These are phyloP conservation scores for Grosmannia penicillata DNA, from an alignment of 2,329 filamentous ascomycete genomes.

Conservation along the genomic window DNA sequence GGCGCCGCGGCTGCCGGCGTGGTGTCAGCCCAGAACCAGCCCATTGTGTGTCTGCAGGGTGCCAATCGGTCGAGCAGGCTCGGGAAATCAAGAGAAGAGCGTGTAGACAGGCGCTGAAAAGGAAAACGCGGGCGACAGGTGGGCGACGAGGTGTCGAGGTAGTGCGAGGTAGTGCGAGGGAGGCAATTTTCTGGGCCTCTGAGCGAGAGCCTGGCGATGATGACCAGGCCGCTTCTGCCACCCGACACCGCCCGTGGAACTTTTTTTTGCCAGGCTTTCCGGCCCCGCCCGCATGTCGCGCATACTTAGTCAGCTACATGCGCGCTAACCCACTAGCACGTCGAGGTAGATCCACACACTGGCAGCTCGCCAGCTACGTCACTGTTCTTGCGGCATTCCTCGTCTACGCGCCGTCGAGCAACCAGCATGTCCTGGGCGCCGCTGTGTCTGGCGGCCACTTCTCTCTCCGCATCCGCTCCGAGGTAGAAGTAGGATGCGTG, in stretches of 20 bases:
- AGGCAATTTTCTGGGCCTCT: neutral
- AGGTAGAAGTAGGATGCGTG: neutral
- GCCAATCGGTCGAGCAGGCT: too few relatives aligned
- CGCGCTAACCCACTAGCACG: neutral
- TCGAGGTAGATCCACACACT: too few relatives aligned
- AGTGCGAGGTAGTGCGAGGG: too few relatives aligned
- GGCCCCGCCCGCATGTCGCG: constrained; percentile 2
- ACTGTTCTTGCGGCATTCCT: neutral
- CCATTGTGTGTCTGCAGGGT: constrained; percentile 33
- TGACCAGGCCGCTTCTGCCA: constrained; percentile 7
- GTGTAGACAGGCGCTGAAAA: neutral
- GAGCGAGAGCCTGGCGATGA: too few relatives aligned
- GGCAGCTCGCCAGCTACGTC: neutral
- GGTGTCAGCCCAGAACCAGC: constrained; percentile 49
- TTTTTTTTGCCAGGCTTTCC: constrained; percentile 1
- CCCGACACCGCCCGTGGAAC: constrained; percentile 4
- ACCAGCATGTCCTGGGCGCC: neutral
- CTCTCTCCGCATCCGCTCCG: neutral
- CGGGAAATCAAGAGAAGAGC: neutral
- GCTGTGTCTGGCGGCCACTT: neutral
- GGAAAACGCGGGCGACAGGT: too few relatives aligned
- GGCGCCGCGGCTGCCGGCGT: constrained; percentile 15
- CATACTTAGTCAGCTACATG: neutral
- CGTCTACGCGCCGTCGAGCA: neutral
- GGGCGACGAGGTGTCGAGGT: too few relatives aligned